phyloP scores from a whole-genome alignment of 2,329 filamentous ascomycete genomes.

The Keithomyces neogunnii region DNA sequence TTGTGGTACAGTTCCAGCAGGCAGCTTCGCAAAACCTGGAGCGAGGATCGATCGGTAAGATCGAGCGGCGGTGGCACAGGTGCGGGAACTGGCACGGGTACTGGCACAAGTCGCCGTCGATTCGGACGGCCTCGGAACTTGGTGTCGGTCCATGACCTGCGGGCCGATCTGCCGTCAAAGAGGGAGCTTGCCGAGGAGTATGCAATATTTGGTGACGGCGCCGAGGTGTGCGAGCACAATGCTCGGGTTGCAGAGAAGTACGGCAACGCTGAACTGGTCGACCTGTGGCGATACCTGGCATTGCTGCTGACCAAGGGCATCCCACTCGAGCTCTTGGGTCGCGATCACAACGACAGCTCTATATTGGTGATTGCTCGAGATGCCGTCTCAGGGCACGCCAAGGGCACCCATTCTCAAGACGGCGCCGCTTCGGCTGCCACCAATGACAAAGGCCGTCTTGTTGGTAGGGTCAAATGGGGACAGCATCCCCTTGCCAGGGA shows the following conservation, averaged over 20 bases:
- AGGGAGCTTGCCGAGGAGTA: slow-evolving; percentile 70
- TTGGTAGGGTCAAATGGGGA: slow-evolving; percentile 60
- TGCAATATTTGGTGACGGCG: slow-evolving; percentile 71
- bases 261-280: slow-evolving; percentile 62
- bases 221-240: slow-evolving; percentile 79
- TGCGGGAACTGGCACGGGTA: slow-evolving; percentile 39
- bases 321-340: slow-evolving; percentile 55
- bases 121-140: slow-evolving; percentile 53
- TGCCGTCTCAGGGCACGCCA: slow-evolving; percentile 32
- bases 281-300: slow-evolving; percentile 76
- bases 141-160: slow-evolving; percentile 64
- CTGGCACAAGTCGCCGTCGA: slow-evolving; percentile 41
- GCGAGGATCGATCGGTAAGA: slow-evolving; percentile 46
- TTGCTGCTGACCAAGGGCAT: slow-evolving; percentile 71
- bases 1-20: slow-evolving; percentile 47
- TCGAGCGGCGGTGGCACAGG: slow-evolving; percentile 54
- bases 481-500: slow-evolving; percentile 53
- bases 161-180: slow-evolving; percentile 68
- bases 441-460: slow-evolving; percentile 26
- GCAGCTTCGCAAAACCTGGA: slow-evolving; percentile 46
- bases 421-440: not conserved
- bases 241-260: slow-evolving; percentile 65
- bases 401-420: not conserved
- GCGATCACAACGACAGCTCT: slow-evolving; percentile 46
- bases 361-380: slow-evolving; percentile 63